Evolutionary conservation across 352 stramenopile genomes (phyloP).

Genomic region (Phytophthora hybrid): DNA sequence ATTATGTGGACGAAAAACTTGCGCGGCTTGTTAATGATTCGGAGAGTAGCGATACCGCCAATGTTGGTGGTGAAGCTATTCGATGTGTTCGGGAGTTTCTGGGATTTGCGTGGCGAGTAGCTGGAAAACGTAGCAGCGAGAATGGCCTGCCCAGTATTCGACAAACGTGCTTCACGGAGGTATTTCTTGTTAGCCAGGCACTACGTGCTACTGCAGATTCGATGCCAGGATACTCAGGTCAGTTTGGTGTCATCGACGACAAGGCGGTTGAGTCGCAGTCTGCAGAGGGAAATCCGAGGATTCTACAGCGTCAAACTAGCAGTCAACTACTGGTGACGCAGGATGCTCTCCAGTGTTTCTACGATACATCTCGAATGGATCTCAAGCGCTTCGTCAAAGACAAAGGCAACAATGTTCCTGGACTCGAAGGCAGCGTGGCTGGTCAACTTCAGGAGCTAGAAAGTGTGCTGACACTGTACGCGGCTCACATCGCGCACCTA

Average conservation of each 20-base stretch:
- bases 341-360: slow-evolving; percentile 36
- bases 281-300: background rate
- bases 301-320: slow-evolving; percentile 11
- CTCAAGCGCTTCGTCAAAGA: slow-evolving; percentile 6
- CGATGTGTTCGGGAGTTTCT: slow-evolving; percentile 53
- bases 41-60: background rate
- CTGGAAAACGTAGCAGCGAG: slow-evolving; percentile 38
- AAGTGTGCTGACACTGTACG: slow-evolving; percentile 50
- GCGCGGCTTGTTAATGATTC: slow-evolving; percentile 1
- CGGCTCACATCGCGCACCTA: slow-evolving; percentile 51
- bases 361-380: slow-evolving; percentile 32
- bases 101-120: slow-evolving; percentile 53
- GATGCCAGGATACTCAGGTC: slow-evolving; percentile 24
- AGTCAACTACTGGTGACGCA: background rate
- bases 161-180: slow-evolving; percentile 52
- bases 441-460: slow-evolving; percentile 38
- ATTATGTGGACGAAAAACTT: slow-evolving; percentile 36
- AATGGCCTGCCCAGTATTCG: background rate
- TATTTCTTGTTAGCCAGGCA: slow-evolving; percentile 51
- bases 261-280: slow-evolving; percentile 8
- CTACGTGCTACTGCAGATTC: slow-evolving; percentile 35
- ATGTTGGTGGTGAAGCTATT: slow-evolving; percentile 13
- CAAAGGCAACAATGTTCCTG: background rate
- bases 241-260: background rate
- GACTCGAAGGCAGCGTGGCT: background rate